Evolutionary conservation across 1,284 basidiomycete species (phyloP).

Genomic region (Ceratobasidium sp.): DNA sequence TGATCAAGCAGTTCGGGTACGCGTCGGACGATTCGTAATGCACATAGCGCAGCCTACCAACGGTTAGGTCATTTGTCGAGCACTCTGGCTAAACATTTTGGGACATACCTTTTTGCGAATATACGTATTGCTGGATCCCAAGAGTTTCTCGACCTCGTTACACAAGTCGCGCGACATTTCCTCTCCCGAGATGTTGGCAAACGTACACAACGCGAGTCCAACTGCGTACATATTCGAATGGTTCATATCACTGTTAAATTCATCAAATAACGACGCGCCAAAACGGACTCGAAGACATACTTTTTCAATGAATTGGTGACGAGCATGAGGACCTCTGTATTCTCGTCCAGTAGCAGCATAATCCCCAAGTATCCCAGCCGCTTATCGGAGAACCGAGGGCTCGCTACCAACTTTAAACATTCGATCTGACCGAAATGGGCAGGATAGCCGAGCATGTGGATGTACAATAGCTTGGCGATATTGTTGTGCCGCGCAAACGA

Average conservation of each 20-base stretch:
- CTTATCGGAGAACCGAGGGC: constrained; percentile 96
- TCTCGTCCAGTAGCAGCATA: constrained; percentile 97
- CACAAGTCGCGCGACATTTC: constrained; percentile 97
- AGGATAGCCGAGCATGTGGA: constrained; percentile 99
- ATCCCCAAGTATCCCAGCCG: constrained; percentile 96
- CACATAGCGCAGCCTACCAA: constrained; percentile 88
- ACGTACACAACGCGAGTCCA: constrained; percentile 95
- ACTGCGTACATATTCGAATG: constrained; percentile 99
- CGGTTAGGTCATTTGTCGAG: constrained; percentile 22
- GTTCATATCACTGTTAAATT: constrained; percentile 90
- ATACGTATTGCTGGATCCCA: constrained; percentile 98
- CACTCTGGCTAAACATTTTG: not conserved
- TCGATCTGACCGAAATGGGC: constrained; percentile 99
- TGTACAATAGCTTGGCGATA: constrained; percentile 98
- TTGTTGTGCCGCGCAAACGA: constrained; percentile 94
- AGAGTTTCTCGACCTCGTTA: constrained; percentile 96
- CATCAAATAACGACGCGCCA: constrained; percentile 23
- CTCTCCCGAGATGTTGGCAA: constrained; percentile 98
- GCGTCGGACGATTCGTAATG: constrained; percentile 94
- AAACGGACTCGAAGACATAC: constrained; percentile 58
- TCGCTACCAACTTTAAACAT: constrained; percentile 98
- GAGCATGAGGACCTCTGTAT: constrained; percentile 95
- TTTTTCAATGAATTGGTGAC: constrained; percentile 99
- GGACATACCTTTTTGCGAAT: constrained; percentile 95
- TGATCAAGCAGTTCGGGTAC: constrained; percentile 97